Evolutionary conservation across 495 filamentous ascomycete species (phyloP).

Genomic region (Xylaria acuta): DNA sequence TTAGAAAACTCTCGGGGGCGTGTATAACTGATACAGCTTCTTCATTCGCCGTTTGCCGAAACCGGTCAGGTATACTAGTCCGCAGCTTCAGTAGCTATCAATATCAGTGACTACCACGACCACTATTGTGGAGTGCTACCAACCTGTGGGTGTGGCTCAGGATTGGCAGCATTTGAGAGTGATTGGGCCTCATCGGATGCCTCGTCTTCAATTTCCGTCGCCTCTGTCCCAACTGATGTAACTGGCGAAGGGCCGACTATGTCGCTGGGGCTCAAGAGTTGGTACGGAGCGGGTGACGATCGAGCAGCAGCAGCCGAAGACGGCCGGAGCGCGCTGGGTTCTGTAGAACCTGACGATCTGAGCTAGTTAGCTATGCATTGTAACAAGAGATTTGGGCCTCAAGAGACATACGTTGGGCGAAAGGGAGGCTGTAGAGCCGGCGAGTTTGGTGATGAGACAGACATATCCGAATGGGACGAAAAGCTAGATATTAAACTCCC

Average conservation of each 20-base stretch:
- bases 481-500: conserved; percentile 64
- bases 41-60: conserved; percentile 64
- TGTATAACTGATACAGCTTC: conserved; percentile 88
- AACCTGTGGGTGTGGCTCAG: conserved; percentile 40
- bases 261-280: conserved; percentile 58
- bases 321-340: conserved; percentile 51
- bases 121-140: conserved; percentile 36
- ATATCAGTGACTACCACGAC: conserved; percentile 17
- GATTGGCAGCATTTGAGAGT: conserved; percentile 33
- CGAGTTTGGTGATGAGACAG: conserved; percentile 61
- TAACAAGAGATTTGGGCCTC: not conserved
- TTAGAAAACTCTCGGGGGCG: conserved; percentile 77
- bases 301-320: conserved; percentile 32
- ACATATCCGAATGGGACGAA: conserved; percentile 65
- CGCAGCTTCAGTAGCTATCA: conserved; percentile 63
- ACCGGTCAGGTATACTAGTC: conserved; percentile 61
- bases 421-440: conserved; percentile 55
- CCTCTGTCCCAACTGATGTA: conserved; percentile 75
- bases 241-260: conserved; percentile 77
- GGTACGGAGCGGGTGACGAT: conserved; percentile 40
- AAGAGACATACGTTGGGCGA: conserved; percentile 55
- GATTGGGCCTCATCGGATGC: conserved; percentile 54
- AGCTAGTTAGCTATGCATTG: conserved; percentile 27
- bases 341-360: conserved; percentile 47
- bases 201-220: conserved; percentile 77